Evolutionary conservation across 495 filamentous ascomycete species (phyloP).

Genomic region (Penicillium crystallinum): DNA sequence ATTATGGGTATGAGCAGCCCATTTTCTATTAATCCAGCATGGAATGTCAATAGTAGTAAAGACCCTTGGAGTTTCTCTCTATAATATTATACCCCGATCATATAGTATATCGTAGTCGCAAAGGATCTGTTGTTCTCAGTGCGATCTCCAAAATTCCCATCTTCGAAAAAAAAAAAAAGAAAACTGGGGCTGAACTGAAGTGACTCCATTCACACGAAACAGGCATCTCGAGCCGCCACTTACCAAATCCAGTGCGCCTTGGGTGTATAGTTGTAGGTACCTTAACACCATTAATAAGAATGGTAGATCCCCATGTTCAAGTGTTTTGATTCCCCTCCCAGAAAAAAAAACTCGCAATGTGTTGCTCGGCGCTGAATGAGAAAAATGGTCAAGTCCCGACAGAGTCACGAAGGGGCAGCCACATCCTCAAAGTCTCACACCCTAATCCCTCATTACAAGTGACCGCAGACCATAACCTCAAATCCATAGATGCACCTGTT

Average conservation of each 20-base stretch:
- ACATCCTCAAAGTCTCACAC: conserved; percentile 18
- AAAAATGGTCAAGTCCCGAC: background rate
- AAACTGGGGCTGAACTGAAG: background rate
- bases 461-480: conserved; percentile 50
- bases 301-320: background rate
- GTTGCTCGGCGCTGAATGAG: conserved; percentile 15
- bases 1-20: too few species aligned
- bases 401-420: conserved; percentile 4
- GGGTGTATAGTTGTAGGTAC: too few species aligned
- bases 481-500: conserved; percentile 47
- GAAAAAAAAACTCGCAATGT: conserved; percentile 1
- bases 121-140: too few species aligned
- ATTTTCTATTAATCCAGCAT: too few species aligned
- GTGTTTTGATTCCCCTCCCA: too few species aligned
- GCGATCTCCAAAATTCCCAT: too few species aligned
- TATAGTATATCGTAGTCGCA: too few species aligned
- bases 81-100: too few species aligned
- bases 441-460: conserved; percentile 53
- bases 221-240: conserved; percentile 1
- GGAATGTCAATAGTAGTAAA: too few species aligned
- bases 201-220: background rate
- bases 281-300: background rate
- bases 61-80: too few species aligned
- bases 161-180: too few species aligned
- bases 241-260: background rate